Conservation (phyloP, 169 alveolate genomes). For the Cryptosporidium xiaoi region DNA sequence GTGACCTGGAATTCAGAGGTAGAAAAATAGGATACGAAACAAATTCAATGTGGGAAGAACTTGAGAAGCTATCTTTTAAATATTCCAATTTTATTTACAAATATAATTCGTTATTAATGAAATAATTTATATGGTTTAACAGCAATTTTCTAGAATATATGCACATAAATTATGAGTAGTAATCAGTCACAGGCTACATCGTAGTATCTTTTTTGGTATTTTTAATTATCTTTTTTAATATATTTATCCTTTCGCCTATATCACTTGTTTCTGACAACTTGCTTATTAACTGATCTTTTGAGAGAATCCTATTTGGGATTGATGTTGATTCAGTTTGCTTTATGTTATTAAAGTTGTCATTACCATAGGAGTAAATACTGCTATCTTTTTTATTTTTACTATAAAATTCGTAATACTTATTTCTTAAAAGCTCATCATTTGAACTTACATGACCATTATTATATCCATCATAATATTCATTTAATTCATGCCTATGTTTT, state of each 20-base stretch:
- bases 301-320: background rate
- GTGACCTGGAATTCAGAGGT: constrained; percentile 22
- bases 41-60: constrained; percentile 44
- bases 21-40: constrained; percentile 54
- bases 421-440: background rate
- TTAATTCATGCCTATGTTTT: background rate
- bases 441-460: background rate
- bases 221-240: constrained; percentile 54
- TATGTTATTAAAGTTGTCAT: background rate
- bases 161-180: no score
- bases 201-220: constrained; percentile 33
- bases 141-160: background rate
- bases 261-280: constrained; percentile 58
- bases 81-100: constrained; percentile 55
- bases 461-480: no score
- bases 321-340: background rate
- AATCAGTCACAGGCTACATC: background rate
- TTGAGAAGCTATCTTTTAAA: constrained; percentile 23
- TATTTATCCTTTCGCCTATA: constrained; percentile 62
- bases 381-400: background rate
- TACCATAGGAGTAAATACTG: no score
- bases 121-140: background rate
- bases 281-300: constrained; percentile 60
- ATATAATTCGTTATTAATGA: constrained; percentile 11
- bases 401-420: background rate